Conservation (phyloP, 2,329 filamentous ascomycete species). For the Biscogniauxia marginata region DNA sequence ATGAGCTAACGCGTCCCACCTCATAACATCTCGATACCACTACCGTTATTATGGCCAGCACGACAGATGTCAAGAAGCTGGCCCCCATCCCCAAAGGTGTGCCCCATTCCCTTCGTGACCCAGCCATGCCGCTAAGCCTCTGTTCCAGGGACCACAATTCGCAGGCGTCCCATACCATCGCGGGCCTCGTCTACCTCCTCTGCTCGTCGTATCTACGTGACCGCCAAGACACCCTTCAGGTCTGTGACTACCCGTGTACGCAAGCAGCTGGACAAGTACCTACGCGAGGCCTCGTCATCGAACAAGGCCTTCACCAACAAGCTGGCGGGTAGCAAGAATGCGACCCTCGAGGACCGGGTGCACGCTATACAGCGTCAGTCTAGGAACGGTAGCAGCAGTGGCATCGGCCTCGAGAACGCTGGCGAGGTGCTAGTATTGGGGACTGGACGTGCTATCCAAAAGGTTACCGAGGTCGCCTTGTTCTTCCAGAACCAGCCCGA, state of each 20-base stretch:
- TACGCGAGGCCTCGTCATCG: constrained; percentile 35
- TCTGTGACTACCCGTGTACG: constrained; percentile 64
- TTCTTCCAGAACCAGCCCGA: constrained; percentile 64
- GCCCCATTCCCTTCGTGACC: not conserved
- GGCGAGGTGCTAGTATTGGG: constrained; percentile 60
- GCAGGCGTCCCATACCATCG: constrained; percentile 47
- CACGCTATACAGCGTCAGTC: constrained; percentile 37
- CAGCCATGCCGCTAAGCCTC: constrained; percentile 13
- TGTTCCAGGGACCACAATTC: constrained; percentile 44
- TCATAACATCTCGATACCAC: not conserved
- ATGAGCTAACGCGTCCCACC: not conserved
- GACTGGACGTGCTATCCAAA: constrained; percentile 65
- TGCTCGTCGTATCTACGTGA: constrained; percentile 59
- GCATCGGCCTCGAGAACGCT: constrained; percentile 31
- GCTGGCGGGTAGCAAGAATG: constrained; percentile 47
- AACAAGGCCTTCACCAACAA: constrained; percentile 27
- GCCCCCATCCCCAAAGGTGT: constrained; percentile 32
- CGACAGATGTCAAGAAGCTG: constrained; percentile 20
- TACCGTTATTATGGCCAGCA: constrained; percentile 19
- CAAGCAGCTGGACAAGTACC: constrained; percentile 57
- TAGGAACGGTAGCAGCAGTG: constrained; percentile 24
- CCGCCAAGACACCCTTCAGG: constrained; percentile 64
- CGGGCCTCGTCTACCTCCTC: constrained; percentile 39
- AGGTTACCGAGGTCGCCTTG: constrained; percentile 59
- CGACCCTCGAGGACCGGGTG: constrained; percentile 47